Percentiles rank a stretch among this genome's conserved stretches.
These are phyloP conservation scores for Diutina neorugosa DNA, from an alignment of 1,139 yeast genomes.

Conservation along the genomic window DNA sequence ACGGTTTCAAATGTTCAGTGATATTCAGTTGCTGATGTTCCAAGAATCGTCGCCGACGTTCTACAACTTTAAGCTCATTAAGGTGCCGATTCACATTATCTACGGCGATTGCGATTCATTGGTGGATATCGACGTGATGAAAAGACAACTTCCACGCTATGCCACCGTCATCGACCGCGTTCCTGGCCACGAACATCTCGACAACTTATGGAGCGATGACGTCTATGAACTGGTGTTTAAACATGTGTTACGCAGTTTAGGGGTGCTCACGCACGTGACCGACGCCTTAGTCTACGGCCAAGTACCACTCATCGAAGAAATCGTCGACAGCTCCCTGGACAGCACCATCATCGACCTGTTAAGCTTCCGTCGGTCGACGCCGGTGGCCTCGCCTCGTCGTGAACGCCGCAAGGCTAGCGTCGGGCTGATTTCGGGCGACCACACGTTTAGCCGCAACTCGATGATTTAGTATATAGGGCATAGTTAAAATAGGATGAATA, in stretches of 20 bases:
- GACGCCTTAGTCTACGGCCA: background rate
- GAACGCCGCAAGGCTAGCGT: background rate
- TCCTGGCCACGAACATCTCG: constrained; percentile 71
- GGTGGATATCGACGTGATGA: constrained; percentile 74
- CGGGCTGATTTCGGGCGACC: background rate
- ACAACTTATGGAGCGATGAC: constrained; percentile 76
- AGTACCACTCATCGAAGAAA: background rate
- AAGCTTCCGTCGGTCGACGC: background rate
- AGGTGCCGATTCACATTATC: constrained; percentile 58
- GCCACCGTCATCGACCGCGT: constrained; percentile 35
- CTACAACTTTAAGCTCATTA: constrained; percentile 44
- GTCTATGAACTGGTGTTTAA: constrained; percentile 40
- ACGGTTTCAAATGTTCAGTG: constrained; percentile 83
- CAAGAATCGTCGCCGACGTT: constrained; percentile 26
- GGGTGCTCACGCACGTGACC: constrained; percentile 7
- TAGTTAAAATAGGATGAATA: background rate
- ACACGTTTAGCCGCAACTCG: background rate
- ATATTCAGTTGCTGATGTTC: constrained; percentile 20
- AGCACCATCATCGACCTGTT: background rate
- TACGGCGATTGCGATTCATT: constrained; percentile 77
- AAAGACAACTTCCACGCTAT: constrained; percentile 32
- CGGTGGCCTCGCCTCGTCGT: background rate
- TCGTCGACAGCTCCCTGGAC: background rate
- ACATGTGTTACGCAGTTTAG: constrained; percentile 35
- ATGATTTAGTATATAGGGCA: background rate